Base-by-base conservation (phyloP, 495 filamentous ascomycete genomes). In the Hypomontagnella monticulosa region DNA sequence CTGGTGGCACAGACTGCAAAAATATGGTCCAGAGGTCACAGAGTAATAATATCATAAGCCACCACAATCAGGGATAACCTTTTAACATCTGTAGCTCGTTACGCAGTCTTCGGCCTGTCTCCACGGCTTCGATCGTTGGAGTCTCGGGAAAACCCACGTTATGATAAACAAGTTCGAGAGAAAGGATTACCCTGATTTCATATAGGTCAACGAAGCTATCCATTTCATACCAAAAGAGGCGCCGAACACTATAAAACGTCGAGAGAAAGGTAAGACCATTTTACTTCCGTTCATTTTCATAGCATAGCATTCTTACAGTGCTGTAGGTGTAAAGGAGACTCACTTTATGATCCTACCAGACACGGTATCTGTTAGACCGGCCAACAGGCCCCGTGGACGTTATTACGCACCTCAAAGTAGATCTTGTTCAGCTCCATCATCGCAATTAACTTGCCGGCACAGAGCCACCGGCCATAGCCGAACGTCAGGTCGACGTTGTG, bases 51-150 rank as follows among this genome's bases (percentile, higher is more conserved):
- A 19, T 50, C n/a, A 42, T 4, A 33, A 52, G 10, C 32, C n/a
- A 60, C 47, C 34, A 14, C 27, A 50, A 18, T 30, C 15, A 49
- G 32, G 33, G 43, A 36, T 49, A n/a, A 55, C 11, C 3, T 19
- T 59, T 27, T 64, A 42, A 64, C 34, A 12, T 60, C 34, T 57
- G 47, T 30, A 69, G 61, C 61, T 69, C 30, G 54, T 69, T 20
- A 55, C 53, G 6, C 51, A 69, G 54, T 60, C 47, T 69, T 69
- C 54, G 18, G 66, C 60, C 54, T 69, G 60, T 48, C 47, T 64
- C 18, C 40, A 63, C 43, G 54, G 60, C 23, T 69, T 57, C 49
- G 0, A 51, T 33, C 54, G 42, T 37, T 48, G 36, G 9, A 41
- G 52, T 18, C 60, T 69, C 34, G 60, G 46, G 37, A 63, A 32